Evolutionary conservation across 306 rosid species (phyloP), one percentile per base, ranked within the genome.

Genomic region (Vigna reflexopilosa): DNA sequence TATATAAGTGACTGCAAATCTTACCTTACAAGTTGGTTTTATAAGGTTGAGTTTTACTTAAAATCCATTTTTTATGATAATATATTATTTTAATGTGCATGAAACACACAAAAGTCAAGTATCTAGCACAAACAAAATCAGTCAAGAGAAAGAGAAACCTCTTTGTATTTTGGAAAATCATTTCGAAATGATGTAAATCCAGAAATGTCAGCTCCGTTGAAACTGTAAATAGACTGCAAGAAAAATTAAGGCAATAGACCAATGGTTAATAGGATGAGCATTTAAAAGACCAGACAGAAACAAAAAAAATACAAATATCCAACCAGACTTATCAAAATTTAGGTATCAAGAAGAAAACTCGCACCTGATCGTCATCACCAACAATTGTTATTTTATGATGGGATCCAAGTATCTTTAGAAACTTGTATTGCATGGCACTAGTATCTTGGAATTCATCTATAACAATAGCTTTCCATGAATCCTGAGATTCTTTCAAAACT

Each of bases 381-480:
- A 94, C 96, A 86, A 94, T 89, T 72, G 98, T 94, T 75, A 94
- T 86, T 78, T 71, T 88, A 68, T 83, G 82, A 74, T 90, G 95
- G 67, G 90, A 90, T 22, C 95, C 90, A 67, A 94, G 92, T 84
- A 88, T 65, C 72, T 67, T 87, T 62, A 92, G 81, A 89, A 94
- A 86, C 47, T 59, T 91, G 83, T 94, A 94, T 77, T 94, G 98
- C 97, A 88, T 94, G 87, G 95, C 77, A 85, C 97, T 94, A 6
- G 98, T 94, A 70, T 94, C 98, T 86, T 94, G 98, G 89, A 94
- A 94, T 91, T 94, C 98, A 76, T 94, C 98, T 72, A 94, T 84
- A 55, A 94, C 90, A 80, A 92, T 86, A 76, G 97, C 97, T 87
- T 87, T 92, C 97, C 97, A 92, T 13, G 80, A 75, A 59, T 89